A percentile compares a stretch with the other conserved stretches of the same genome.
Evolutionary conservation across 306 rosid species (phyloP).

Genomic region (Quercus ilex): DNA sequence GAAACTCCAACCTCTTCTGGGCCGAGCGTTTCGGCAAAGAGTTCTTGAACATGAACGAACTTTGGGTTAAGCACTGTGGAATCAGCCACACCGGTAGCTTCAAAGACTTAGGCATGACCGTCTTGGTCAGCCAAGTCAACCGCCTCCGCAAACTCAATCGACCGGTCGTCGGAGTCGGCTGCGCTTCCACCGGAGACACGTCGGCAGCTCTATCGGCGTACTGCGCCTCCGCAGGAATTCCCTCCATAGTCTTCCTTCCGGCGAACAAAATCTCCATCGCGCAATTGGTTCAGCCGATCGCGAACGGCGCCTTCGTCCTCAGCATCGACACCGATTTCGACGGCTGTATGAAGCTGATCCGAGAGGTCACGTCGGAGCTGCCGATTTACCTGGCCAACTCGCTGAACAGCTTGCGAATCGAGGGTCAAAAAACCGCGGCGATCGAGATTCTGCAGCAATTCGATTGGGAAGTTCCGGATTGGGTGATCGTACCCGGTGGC

Average conservation of each 20-base stretch:
- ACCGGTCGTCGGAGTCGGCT: constrained; percentile 71
- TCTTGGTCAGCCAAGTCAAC: constrained; percentile 74
- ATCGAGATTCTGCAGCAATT: constrained; percentile 81
- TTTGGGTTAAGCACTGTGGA: constrained; percentile 88
- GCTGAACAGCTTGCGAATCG: constrained; percentile 65
- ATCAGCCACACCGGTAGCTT: constrained; percentile 76
- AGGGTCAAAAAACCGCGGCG: constrained; percentile 87
- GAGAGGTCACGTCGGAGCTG: constrained; percentile 67
- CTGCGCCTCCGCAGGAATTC: constrained; percentile 75
- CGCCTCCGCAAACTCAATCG: constrained; percentile 54
- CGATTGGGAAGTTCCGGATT: constrained; percentile 84
- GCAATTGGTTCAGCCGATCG: constrained; percentile 76
- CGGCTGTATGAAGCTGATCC: constrained; percentile 78
- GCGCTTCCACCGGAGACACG: constrained; percentile 82
- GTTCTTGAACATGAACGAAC: constrained; percentile 71
- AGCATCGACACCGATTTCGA: constrained; percentile 82
- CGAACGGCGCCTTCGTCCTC: constrained; percentile 68
- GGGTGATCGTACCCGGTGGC: constrained; percentile 86
- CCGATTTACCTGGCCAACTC: constrained; percentile 85
- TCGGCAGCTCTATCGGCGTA: constrained; percentile 82
- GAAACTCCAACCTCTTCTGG: constrained; percentile 82
- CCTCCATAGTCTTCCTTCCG: constrained; percentile 80
- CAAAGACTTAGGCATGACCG: constrained; percentile 88
- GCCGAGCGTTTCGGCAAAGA: constrained; percentile 82
- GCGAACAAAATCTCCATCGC: constrained; percentile 79